Base-by-base conservation (phyloP, 2,329 filamentous ascomycete species). In the Hypocreales sp. region DNA sequence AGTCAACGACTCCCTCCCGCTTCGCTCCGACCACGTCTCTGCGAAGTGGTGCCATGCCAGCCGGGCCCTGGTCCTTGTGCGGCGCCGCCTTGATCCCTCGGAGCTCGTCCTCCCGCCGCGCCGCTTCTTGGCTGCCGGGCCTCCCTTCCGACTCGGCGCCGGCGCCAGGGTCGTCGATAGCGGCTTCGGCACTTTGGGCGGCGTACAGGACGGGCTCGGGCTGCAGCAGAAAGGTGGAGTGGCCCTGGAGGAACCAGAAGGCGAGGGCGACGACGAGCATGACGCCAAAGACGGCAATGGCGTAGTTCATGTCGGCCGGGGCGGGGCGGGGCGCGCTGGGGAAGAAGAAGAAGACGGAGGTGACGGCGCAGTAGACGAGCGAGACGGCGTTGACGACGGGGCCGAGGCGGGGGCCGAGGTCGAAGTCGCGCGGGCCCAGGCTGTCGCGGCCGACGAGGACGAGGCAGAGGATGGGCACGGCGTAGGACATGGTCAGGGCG, bases 311-410 rank as follows among this genome's bases (percentile, higher is more conserved):
- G 32, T 68, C 61, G n/a, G 46, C 44, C 0, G 49, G 40, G 0
- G 52, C 34, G 0, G 64, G 64, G 31, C 55, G 55, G 0, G 64
- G 64, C 0, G 31, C 32, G 1, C 44, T 44, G 0, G 64, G 64
- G 36, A 68, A 68, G 40, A 68, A 61, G 53, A 67, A 68, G 43
- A 68, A 67, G 15, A 68, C 51, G 0, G 61, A 63, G 2, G 62
- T 67, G 28, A 67, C 41, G 27, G 42, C 43, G 38, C 63, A 67
- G 42, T 67, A 68, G 8, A 64, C 36, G 18, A 67, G 45, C 4
- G 60, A 63, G 19, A 64, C 36, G 52, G 56, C 60, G 40, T 66
- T 64, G 30, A 55, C 33, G n/a, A 48, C 27, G 0, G 51, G 35
- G 1, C 61, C 61, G n/a, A 52, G 49, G 15, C 47, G 46, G 10